Evolutionary conservation across 768 basidiomycete genomes (phyloP), one percentile per base, ranked within the genome.

Genomic region (Chalciporus piperatus): DNA sequence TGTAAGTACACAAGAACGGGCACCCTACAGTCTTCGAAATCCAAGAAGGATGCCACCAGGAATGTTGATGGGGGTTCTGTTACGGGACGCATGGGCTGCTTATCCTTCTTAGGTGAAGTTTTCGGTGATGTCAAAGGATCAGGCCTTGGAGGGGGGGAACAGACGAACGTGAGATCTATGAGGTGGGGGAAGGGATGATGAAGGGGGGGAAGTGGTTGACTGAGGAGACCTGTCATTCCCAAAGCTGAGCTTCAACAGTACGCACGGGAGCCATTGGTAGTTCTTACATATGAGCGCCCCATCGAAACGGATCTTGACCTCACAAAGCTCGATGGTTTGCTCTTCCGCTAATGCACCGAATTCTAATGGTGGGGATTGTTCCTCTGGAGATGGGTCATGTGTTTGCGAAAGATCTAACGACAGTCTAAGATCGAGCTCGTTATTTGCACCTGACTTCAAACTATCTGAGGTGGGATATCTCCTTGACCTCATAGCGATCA

Each of bases 301-400:
- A 50, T 82, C 77, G 47, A 77, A 79, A 30, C 70, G 66, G 14
- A 87, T 60, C 25, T 74, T 74, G 10, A 86, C 74, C 66, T 86
- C 82, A 47, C 73, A 81, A n/a, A 89, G 55, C 32, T 85, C 79
- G 53, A 89, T 79, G 3, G 64, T 73, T 7, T 71, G 68, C 47
- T 87, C 84, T 61, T 87, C 85, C 5, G 81, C 78, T 68, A 79
- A 79, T 40, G 72, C 67, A 43, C 85, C 83, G 77, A 79, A 76
- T 38, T 76, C 70, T 4, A 66, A 47, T 10, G 64, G 45, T 23
- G 60, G 50, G 16, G 48, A 43, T 25, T 40, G 54, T n/a, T 70
- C 64, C n/a, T 65, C 67, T n/a, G 54, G 33, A 33, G 48, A 45
- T n/a, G 43, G 43, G 17, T 44, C 47, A 9, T 45, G 52, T 7